Conservation (phyloP, 768 basidiomycete species). For the Podaxis sp. region DNA sequence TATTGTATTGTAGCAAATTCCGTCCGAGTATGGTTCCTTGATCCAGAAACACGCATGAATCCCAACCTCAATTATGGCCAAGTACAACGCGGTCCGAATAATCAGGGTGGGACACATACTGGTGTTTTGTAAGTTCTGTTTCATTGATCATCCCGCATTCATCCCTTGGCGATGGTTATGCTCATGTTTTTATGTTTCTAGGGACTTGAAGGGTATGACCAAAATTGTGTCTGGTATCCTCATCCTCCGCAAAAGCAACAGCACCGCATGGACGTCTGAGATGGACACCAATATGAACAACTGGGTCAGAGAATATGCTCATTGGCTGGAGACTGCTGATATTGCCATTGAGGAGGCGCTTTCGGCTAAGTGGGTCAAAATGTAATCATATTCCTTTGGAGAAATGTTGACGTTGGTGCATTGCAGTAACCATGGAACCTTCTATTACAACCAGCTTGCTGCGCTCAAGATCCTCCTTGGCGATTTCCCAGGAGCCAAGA, state of each 20-base stretch:
- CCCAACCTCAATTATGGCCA: constrained; percentile 63
- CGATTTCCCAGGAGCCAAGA: constrained; percentile 47
- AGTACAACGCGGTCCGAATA: constrained; percentile 42
- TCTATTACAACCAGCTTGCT: constrained; percentile 60
- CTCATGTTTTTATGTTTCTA: constrained; percentile 21
- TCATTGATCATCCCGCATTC: not conserved
- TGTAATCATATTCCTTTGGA: not conserved
- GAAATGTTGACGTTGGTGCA: not conserved
- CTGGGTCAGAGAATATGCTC: constrained; percentile 54
- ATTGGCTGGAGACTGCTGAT: constrained; percentile 52
- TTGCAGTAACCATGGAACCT: constrained; percentile 64
- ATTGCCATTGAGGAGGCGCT: constrained; percentile 46
- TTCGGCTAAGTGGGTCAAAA: constrained; percentile 47
- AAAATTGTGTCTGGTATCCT: constrained; percentile 56
- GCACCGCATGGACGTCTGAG: constrained; percentile 53
- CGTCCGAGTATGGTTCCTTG: constrained; percentile 61
- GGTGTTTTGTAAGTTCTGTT: constrained; percentile 44
- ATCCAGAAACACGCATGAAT: constrained; percentile 57
- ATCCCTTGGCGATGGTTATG: not conserved
- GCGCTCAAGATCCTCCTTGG: constrained; percentile 55
- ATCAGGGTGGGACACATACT: constrained; percentile 45
- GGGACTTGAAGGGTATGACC: constrained; percentile 58
- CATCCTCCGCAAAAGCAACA: constrained; percentile 49
- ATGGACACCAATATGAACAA: constrained; percentile 46
- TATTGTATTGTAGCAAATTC: constrained; percentile 34